Percentiles rank a stretch among this genome's conserved stretches.
These are phyloP conservation scores for Rosellinia necatrix DNA, from an alignment of 2,329 filamentous ascomycete species.

Conservation along the genomic window DNA sequence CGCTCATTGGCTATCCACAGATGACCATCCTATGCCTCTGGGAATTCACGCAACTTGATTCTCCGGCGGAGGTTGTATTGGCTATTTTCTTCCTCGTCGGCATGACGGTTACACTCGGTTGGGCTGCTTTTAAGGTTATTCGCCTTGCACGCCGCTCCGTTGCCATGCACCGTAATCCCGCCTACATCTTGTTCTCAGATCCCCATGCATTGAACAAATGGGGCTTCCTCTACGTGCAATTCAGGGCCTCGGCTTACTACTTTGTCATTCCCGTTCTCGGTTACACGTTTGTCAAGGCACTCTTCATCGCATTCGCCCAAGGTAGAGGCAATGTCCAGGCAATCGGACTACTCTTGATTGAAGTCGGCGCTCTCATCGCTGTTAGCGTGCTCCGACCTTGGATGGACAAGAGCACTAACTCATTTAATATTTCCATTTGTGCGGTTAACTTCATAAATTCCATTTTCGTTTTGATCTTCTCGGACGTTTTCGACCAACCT, in stretches of 20 bases:
- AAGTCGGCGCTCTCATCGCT: constrained; percentile 71
- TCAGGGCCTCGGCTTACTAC: constrained; percentile 86
- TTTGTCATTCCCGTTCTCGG: constrained; percentile 76
- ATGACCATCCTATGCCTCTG: constrained; percentile 84
- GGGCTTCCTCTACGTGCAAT: constrained; percentile 90
- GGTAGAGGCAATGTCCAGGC: constrained; percentile 69
- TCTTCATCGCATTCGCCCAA: constrained; percentile 81
- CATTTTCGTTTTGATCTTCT: constrained; percentile 81
- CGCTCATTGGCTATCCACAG: constrained; percentile 83
- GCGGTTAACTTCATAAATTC: constrained; percentile 82
- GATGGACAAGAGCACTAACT: constrained; percentile 95
- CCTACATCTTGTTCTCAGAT: constrained; percentile 89
- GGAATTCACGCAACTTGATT: constrained; percentile 81
- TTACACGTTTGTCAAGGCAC: constrained; percentile 77
- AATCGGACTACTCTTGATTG: constrained; percentile 76
- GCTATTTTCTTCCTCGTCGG: constrained; percentile 81
- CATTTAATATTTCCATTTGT: constrained; percentile 85
- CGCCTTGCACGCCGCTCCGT: constrained; percentile 80
- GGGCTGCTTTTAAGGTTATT: constrained; percentile 83
- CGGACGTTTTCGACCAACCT: constrained; percentile 79
- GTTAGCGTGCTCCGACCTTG: constrained; percentile 80
- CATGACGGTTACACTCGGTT: constrained; percentile 72
- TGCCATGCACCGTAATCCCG: constrained; percentile 85
- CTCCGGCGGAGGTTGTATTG: constrained; percentile 76
- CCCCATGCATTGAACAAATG: constrained; percentile 85